Evolutionary conservation across 108 stramenopile species (phyloP), one percentile per base, ranked within the genome.

Genomic region (Mediolabrus comicus): DNA sequence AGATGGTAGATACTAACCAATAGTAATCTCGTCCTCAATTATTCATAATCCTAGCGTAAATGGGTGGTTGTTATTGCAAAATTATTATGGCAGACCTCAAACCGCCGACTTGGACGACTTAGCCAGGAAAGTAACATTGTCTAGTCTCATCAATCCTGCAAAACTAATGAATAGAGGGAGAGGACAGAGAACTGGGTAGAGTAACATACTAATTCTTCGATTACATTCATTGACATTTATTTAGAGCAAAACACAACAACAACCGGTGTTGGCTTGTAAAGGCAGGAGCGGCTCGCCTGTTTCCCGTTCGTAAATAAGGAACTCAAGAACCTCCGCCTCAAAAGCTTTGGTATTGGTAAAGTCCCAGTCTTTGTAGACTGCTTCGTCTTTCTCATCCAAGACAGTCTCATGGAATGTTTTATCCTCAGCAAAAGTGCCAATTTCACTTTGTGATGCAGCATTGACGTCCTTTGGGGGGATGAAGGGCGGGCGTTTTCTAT

Each of bases 401-500:
- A 86, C 81, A 35, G 77, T 84, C 30, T 88, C 86, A 41, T 87
- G 84, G 62, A 81, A 84, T 57, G 69, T 76, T 64, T 88, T 88
- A 33, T 94, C 92, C 69, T 91, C 90, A 1, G 76, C 71, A 67
- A 94, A 94, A 25, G 81, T 86, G 11, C 92, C 92, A 55, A 94
- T 94, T 65, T 94, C 92, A 63, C 86, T 87, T 73, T 94, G 92
- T 24, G 85, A 82, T 39, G 92, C 90, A 27, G 95, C 96, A 69
- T 98, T 98, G 28, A 97, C 91, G 71, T 96, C 94, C 81, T 94
- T 95, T 51, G 88, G 84, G 16, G 97, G 97, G 8, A 86, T 66
- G 59, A 86, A 96, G 11, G 97, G 97, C 16, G 95, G 95, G 38
- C 59, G 53, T 55, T 79, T 79, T 52, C 77, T 74, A 76, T 92